Evolutionary conservation across 148 eudicot genomes (phyloP), one percentile per base, ranked within the genome.

Genomic region (Rhododendron vialii): DNA sequence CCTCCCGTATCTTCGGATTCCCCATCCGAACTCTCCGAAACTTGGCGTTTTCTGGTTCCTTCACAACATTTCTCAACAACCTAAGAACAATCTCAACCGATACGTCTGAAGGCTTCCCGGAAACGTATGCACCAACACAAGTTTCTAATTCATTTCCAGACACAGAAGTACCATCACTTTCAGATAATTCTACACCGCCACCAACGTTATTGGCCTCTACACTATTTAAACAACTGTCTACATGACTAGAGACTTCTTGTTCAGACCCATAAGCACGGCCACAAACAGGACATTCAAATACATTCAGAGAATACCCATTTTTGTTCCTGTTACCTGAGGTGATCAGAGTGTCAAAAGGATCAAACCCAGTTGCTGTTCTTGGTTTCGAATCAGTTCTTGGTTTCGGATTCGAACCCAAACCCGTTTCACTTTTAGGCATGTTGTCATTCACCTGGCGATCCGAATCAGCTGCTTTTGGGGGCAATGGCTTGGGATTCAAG

Each of bases 261-360:
- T 98, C 98, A 3, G 99, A 95, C 50, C 80, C 90, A 75, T 88
- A 98, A 22, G 90, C 95, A 36, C 87, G 82, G 47, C 92, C 91
- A 91, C 99, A 98, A 87, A 95, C 92, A 2, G 97, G 99, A 75
- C 99, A 98, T 87, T 98, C 99, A 85, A 94, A 94, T 87, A 94
- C 96, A 55, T 91, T 91, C 20, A 95, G 92, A 2, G 92, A 87
- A 80, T 88, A 94, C 55, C 98, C 99, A 84, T 93, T 92, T 59
- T 90, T 89, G 50, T 92, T 98, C 73, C 98, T 89, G 69, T 93
- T 90, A 71, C 95, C 93, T 24, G 98, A 85, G 22, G 99, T 98
- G 55, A 95, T 91, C 88, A 98, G 75, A 3, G 98, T 85, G 43
- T 88, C 94, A 85, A 85, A 98, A 8, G 98, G 98, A 75, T 98